Evolutionary conservation across 2,329 filamentous ascomycete genomes (phyloP).

Genomic region (Nigrospora sphaerica): DNA sequence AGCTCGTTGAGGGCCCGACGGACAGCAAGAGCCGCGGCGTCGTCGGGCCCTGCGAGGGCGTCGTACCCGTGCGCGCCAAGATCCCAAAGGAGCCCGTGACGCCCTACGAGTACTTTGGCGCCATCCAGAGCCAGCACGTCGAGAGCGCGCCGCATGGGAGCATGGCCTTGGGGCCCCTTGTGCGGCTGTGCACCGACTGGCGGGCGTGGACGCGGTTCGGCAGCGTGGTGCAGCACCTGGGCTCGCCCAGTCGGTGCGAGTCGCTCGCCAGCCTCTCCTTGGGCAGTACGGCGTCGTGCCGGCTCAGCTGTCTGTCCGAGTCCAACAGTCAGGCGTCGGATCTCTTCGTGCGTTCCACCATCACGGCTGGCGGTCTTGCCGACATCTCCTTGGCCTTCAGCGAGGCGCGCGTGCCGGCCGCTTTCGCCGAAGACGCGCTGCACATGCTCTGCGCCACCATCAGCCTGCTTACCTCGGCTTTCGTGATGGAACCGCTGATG

Average conservation of each 20-base stretch:
- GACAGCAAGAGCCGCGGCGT: constrained; percentile 37
- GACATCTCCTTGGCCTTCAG: constrained; percentile 39
- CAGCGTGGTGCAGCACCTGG: constrained; percentile 45
- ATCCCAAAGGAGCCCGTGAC: constrained; percentile 36
- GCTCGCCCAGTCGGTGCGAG: constrained; percentile 4
- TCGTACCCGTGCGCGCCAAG: constrained; percentile 40
- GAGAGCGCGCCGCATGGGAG: constrained; percentile 41
- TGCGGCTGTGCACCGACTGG: constrained; percentile 47
- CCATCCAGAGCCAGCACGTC: constrained; percentile 41
- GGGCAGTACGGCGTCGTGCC: constrained; percentile 36
- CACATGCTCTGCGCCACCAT: constrained; percentile 37
- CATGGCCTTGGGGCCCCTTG: constrained; percentile 42
- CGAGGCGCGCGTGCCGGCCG: constrained; percentile 31
- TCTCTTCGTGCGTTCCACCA: constrained; percentile 35
- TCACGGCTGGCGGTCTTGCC: constrained; percentile 26
- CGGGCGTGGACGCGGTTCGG: constrained; percentile 46
- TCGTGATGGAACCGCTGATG: constrained; percentile 37
- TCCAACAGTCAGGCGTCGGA: constrained; percentile 35
- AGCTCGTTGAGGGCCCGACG: constrained; percentile 34
- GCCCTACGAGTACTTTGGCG: constrained; percentile 40
- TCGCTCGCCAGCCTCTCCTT: constrained; percentile 8
- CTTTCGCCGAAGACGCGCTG: constrained; percentile 37
- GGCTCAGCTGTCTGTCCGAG: constrained; percentile 30
- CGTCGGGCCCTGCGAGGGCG: constrained; percentile 39
- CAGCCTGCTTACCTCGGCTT: constrained; percentile 36